Evolutionary conservation across 345 rosid species (phyloP).

Genomic region (Euphorbia tirucalli): DNA sequence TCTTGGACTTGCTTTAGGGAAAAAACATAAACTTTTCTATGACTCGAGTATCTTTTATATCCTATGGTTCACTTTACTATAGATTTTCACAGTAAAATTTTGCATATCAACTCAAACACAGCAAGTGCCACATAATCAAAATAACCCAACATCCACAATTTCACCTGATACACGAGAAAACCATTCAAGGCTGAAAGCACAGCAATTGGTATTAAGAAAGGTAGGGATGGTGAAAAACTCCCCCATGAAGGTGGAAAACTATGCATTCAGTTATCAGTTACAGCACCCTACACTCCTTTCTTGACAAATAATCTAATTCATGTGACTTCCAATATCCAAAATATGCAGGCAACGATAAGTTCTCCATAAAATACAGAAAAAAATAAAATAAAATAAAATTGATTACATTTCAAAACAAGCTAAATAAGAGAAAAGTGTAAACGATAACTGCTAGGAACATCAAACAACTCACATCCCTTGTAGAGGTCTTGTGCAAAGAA

Average conservation of each 20-base stretch:
- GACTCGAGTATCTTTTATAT: neutral
- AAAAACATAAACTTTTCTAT: neutral
- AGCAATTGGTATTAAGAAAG: neutral
- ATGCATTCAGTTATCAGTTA: neutral
- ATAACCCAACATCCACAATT: neutral
- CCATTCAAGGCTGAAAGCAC: neutral
- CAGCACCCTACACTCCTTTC: neutral
- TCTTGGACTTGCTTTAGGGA: too few relatives aligned
- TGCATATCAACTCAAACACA: neutral
- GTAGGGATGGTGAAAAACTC: neutral
- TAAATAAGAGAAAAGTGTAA: neutral
- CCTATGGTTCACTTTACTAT: neutral
- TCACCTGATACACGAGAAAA: neutral
- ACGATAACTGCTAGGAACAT: neutral
- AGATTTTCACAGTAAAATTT: neutral
- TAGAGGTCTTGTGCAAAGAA: conserved; percentile 96
- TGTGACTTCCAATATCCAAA: neutral
- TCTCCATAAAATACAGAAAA: neutral
- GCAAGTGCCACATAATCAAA: neutral
- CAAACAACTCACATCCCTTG: conserved; percentile 72
- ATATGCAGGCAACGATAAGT: neutral
- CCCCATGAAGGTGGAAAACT: neutral
- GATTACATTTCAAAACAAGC: neutral
- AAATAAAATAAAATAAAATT: neutral
- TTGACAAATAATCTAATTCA: neutral